Evolutionary conservation across 2,329 filamentous ascomycete species (phyloP).

Genomic region (Lasiodiplodia sp.): DNA sequence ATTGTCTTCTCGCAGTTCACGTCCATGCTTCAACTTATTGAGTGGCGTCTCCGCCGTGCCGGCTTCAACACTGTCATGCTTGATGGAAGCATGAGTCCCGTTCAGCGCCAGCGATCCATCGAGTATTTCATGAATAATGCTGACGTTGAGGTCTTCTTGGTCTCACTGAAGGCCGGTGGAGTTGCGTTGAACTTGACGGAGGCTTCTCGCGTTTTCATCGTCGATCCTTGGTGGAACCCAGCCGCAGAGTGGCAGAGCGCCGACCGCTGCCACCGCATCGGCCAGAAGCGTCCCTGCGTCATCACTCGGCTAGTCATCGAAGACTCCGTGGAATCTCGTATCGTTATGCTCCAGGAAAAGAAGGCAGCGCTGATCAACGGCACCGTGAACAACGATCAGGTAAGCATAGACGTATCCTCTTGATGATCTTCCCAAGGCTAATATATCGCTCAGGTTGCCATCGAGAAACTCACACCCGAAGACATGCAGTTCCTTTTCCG

Average conservation of each 20-base stretch:
- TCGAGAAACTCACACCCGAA: conserved; percentile 88
- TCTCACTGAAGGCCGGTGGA: conserved; percentile 94
- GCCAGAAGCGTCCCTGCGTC: conserved; percentile 89
- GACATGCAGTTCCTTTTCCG: conserved; percentile 98
- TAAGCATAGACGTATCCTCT: background rate
- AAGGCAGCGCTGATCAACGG: conserved; percentile 98
- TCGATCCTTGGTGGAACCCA: conserved; percentile 99
- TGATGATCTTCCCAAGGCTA: background rate
- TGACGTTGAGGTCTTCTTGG: conserved; percentile 93
- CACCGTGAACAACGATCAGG: conserved; percentile 90
- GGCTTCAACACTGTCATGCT: conserved; percentile 98
- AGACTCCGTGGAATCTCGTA: conserved; percentile 94
- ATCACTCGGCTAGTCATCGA: conserved; percentile 96
- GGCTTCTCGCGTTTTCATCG: conserved; percentile 92
- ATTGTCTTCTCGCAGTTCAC: conserved; percentile 99
- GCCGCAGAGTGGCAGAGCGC: conserved; percentile 99
- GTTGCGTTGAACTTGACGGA: conserved; percentile 96
- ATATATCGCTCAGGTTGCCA: conserved; percentile 61
- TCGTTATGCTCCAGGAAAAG: conserved; percentile 96
- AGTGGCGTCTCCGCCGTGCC: conserved; percentile 95
- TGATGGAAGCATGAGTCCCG: conserved; percentile 95
- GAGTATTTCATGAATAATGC: conserved; percentile 96
- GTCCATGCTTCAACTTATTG: conserved; percentile 94
- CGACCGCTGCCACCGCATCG: conserved; percentile 85
- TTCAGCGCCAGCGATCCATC: conserved; percentile 90